These are phyloP conservation scores for Coemansia sp. DNA, from an alignment of 192 early-diverging fungal species.

Conservation along the genomic window DNA sequence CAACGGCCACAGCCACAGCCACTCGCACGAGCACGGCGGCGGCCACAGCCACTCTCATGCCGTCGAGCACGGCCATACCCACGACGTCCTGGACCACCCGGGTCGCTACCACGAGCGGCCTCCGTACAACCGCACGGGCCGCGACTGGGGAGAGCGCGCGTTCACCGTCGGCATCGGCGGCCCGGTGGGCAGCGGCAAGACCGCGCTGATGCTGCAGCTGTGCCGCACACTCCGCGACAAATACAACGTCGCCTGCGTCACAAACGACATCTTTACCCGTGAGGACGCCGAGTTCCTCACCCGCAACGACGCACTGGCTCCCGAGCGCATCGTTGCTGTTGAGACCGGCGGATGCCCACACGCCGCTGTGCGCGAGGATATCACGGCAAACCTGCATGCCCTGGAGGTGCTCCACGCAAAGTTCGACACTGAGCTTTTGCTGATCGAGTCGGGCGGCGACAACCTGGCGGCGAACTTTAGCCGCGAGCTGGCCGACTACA, in stretches of 20 bases:
- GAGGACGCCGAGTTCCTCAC: constrained; percentile 97
- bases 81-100: constrained; percentile 86
- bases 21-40: constrained; percentile 30
- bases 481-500: constrained; percentile 80
- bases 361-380: constrained; percentile 92
- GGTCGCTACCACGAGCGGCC: constrained; percentile 76
- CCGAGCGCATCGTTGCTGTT: constrained; percentile 86
- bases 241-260: constrained; percentile 86
- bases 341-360: constrained; percentile 98
- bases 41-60: constrained; percentile 54
- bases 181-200: constrained; percentile 95
- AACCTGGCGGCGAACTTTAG: constrained; percentile 88
- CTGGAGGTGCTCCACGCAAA: constrained; percentile 84
- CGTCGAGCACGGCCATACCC: constrained; percentile 83
- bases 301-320: constrained; percentile 77
- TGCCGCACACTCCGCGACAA: constrained; percentile 77
- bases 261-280: constrained; percentile 96
- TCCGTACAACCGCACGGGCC: constrained; percentile 63
- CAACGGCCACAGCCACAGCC: constrained; percentile 12
- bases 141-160: constrained; percentile 88
- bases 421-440: constrained; percentile 76
- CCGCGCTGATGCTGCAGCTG: constrained; percentile 86
- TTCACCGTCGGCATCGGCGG: constrained; percentile 96
- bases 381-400: constrained; percentile 90
- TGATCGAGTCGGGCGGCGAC: constrained; percentile 93